Evolutionary conservation across 768 basidiomycete species (phyloP), one percentile per base, ranked within the genome.

Genomic region (Lactarius quietus): DNA sequence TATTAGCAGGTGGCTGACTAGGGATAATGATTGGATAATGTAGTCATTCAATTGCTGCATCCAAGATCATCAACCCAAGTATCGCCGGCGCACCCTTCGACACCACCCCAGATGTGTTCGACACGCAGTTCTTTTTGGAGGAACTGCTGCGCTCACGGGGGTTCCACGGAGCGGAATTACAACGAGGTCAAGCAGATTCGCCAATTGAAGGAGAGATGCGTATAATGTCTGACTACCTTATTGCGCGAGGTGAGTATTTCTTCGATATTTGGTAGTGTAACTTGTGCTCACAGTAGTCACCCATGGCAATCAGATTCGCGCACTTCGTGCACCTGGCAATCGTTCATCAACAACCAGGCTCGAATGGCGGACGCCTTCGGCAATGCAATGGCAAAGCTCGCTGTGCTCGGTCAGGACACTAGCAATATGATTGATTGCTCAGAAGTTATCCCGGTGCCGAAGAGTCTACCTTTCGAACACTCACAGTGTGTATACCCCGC

Each of bases 281-380:
- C 0, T 6, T 8, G 28, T 45, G 39, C 54, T 58, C 14, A 48
- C 23, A 48, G 45, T 7, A 65, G 15, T 56, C 36, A 3, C 53
- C 26, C 41, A 62, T 48, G 64, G 64, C n/a, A 67, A 36, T 36
- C 67, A 74, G 80, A 83, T 72, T 65, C 76, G 5, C 73, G 79
- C 51, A 84, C 82, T 26, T 76, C 80, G 17, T 83, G 82, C 74
- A 68, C 70, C 51, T 83, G 82, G 82, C 82, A 83, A 71, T 73
- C 74, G 2, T 76, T 79, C 65, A 78, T 77, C 35, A 68, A 69
- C 62, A 59, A 73, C 57, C 69, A 70, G 61, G 67, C 53, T 43
- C 52, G 64, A 48, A 70, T 72, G 71, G 57, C 53, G 31, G 41
- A 41, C 4, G 73, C 69, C 2, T 81, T 81, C 75, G 75, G 73